phyloP scores from a whole-genome alignment of 2,329 filamentous ascomycete genomes.

The Aspergillus sp. region DNA sequence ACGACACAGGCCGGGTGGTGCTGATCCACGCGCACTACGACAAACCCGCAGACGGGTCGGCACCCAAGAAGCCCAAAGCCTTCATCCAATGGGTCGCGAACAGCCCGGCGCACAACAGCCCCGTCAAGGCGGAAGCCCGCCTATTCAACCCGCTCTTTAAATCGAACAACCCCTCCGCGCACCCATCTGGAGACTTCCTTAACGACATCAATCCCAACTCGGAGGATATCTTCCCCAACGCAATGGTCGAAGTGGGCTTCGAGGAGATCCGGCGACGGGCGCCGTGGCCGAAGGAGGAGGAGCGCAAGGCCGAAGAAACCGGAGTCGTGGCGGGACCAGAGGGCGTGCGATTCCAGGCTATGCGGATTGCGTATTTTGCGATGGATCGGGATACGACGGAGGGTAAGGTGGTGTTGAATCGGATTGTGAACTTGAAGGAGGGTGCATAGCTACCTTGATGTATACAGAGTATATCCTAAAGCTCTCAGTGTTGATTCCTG shows the following conservation, averaged over 20 bases:
- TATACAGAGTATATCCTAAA: no score
- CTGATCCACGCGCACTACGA: conserved; percentile 61
- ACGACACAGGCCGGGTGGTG: conserved; percentile 55
- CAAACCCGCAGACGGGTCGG: conserved; percentile 57
- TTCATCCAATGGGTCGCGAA: conserved; percentile 83
- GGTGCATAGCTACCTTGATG: background rate
- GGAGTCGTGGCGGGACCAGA: conserved; percentile 47
- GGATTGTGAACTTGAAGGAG: conserved; percentile 86
- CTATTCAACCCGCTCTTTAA: conserved; percentile 80
- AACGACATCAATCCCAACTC: conserved; percentile 77
- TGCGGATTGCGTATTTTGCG: conserved; percentile 60
- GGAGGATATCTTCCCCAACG: conserved; percentile 68
- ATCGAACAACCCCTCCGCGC: conserved; percentile 69
- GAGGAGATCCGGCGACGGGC: conserved; percentile 64
- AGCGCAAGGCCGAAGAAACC: conserved; percentile 44
- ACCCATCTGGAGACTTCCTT: conserved; percentile 65
- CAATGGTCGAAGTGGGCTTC: conserved; percentile 75
- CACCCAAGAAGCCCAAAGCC: conserved; percentile 59
- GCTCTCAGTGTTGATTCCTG: no score
- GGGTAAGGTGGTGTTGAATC: conserved; percentile 78
- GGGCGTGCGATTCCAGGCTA: conserved; percentile 80
- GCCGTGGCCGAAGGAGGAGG: conserved; percentile 68
- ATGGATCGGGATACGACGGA: conserved; percentile 70
- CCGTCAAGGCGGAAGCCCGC: conserved; percentile 61
- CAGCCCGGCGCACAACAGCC: conserved; percentile 53